A percentile compares a stretch with the other conserved stretches of the same genome.
phyloP scores from a whole-genome alignment of 257 asterid genomes.

The Solanum lignicaule region DNA sequence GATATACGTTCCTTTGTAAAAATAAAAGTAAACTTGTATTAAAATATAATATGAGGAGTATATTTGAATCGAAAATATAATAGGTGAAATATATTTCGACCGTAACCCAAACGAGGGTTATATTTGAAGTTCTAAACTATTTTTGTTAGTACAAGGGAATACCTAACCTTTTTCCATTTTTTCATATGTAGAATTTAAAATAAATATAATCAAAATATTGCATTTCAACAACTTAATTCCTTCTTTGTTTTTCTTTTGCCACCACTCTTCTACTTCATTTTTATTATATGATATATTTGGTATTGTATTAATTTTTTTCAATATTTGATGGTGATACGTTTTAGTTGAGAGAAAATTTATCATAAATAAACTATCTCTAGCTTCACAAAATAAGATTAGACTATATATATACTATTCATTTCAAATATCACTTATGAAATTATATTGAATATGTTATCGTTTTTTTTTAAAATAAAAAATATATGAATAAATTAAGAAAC shows the following conservation, averaged over 20 bases:
- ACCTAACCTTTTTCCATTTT: background rate
- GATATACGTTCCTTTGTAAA: no score
- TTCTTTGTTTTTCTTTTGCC: background rate
- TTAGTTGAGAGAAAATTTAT: background rate
- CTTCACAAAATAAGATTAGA: background rate
- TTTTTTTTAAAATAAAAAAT: no score
- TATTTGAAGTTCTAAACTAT: background rate
- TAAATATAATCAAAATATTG: background rate
- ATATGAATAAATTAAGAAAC: background rate
- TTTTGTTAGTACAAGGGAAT: background rate
- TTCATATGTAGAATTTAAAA: background rate
- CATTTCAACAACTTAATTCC: background rate
- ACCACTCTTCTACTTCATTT: background rate
- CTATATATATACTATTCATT: no score
- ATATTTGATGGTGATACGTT: background rate
- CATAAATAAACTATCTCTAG: no score
- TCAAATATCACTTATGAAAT: no score
- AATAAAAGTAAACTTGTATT: no score
- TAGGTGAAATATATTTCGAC: background rate
- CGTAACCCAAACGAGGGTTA: background rate
- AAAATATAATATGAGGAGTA: no score
- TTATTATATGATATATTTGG: background rate
- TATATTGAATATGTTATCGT: no score
- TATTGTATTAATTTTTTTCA: background rate
- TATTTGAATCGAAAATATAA: no score